Base-by-base conservation (phyloP, 371 early-diverging fungal genomes). In the Circinella umbellata region DNA sequence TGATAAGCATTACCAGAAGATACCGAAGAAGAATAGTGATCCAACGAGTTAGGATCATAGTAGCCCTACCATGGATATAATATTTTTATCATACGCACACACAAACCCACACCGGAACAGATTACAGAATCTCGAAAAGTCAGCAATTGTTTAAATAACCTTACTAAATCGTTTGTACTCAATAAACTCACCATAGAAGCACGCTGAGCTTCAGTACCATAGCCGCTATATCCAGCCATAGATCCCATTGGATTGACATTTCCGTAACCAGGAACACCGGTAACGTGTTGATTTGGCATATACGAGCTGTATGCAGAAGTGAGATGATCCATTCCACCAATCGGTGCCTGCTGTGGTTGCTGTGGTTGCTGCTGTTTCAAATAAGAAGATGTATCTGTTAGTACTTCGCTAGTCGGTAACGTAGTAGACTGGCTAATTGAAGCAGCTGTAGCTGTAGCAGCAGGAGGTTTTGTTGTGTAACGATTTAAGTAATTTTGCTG, bases 201-300 rank as follows among this genome's bases (percentile, higher is more conserved):
- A 39, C 77, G 73, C 36, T 76, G 77, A 27, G 72, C 73, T 39
- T 73, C 77, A 27, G 69, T 18, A 35, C 65, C 62, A 64, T 76
- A 76, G 9, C 71, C 17, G 34, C 65, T 61, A 42, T 76, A 76
- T 35, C 71, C 77, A 59, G 88, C 89, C n/a, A 88, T 68, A 0
- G 84, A 76, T 6, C 78, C 84, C 76, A 88, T 81, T 36, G 87
- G 88, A 46, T 77, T 85, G 73, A 89, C 79, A 10, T 86, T 87
- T 66, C 87, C 88, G 66, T 84, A 87, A 27, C 81, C 82, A 14
- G 88, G 81, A 18, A 81, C 61, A 61, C 79, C 80, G 55, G 69
- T 74, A 53, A 86, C 86, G 15, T 76, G 70, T 53, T 70, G 78
- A 46, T 69, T 75, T 18, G 84, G 83, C 51, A 83, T 62, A 66